Percentiles rank a stretch among this genome's conserved stretches.
phyloP scores from a whole-genome alignment of 192 early-diverging fungal species.

The Diversispora eburnea region DNA sequence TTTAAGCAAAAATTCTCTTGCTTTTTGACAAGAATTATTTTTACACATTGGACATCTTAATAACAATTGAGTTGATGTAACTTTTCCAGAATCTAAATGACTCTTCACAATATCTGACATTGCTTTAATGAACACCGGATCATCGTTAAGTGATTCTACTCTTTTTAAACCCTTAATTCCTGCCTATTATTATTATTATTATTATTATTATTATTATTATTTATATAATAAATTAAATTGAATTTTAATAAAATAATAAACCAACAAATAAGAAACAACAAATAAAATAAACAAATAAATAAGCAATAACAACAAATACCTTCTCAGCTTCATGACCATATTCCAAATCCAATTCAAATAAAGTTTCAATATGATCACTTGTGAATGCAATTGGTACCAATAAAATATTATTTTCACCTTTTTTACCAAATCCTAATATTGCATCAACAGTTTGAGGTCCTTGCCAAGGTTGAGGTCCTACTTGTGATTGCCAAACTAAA shows the following conservation, averaged over 20 bases:
- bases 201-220: constrained; percentile 1
- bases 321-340: constrained; percentile 83
- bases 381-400: constrained; percentile 95
- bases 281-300: too few relatives aligned
- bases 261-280: too few relatives aligned
- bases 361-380: constrained; percentile 94
- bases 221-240: background rate
- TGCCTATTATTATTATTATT: constrained; percentile 39
- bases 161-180: constrained; percentile 83
- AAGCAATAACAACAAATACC: constrained; percentile 36
- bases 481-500: constrained; percentile 93
- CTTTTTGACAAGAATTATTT: constrained; percentile 59
- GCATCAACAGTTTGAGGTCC: constrained; percentile 84
- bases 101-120: constrained; percentile 82
- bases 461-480: constrained; percentile 89
- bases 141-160: constrained; percentile 88
- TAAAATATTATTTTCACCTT: constrained; percentile 76
- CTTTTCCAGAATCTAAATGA: constrained; percentile 55
- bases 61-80: constrained; percentile 53
- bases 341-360: constrained; percentile 95
- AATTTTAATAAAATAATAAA: background rate
- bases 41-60: constrained; percentile 73
- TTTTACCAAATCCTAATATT: constrained; percentile 70
- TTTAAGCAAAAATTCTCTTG: constrained; percentile 62
- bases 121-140: constrained; percentile 85